Percentiles rank a stretch among this genome's conserved stretches.
Evolutionary conservation across 2,329 filamentous ascomycete species (phyloP).

Genomic region (Colletotrichum sansevieriae): DNA sequence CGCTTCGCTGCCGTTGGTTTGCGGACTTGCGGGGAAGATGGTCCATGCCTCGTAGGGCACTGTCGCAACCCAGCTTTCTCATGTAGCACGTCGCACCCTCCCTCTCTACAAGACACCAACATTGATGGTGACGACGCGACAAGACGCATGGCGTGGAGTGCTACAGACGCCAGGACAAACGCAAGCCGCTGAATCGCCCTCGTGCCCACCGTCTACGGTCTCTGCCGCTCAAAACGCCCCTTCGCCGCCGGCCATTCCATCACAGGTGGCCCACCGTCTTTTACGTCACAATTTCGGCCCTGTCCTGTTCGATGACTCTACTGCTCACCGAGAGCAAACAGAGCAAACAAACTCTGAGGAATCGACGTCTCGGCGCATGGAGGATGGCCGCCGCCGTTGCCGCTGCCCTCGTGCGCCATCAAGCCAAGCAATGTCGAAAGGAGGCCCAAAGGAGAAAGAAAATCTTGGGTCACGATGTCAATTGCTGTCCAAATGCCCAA

Average conservation of each 20-base stretch:
- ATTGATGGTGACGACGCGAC: conserved; percentile 17
- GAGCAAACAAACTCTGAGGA: conserved; percentile 2
- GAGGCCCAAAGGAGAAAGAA: conserved; percentile 18
- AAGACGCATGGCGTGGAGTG: conserved; percentile 15
- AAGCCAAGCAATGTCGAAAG: conserved; percentile 15
- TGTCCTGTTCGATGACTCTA: conserved; percentile 3
- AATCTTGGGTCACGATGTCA: conserved; percentile 34
- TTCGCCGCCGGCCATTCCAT: conserved; percentile 33
- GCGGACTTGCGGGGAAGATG: conserved; percentile 40
- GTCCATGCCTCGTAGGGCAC: conserved; percentile 34
- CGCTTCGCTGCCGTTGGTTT: conserved; percentile 34
- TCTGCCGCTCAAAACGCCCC: neutral
- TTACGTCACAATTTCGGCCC: conserved; percentile 37
- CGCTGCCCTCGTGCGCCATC: conserved; percentile 33
- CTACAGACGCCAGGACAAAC: conserved; percentile 11
- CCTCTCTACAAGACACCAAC: neutral
- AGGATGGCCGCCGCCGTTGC: conserved; percentile 18
- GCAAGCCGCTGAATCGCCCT: neutral
- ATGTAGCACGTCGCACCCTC: conserved; percentile 7
- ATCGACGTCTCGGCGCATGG: neutral
- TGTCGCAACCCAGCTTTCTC: neutral
- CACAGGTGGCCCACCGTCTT: conserved; percentile 25
- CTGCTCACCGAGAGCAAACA: conserved; percentile 3
- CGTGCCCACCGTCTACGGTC: conserved; percentile 6
- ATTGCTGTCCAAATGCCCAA: conserved; percentile 23